Percentiles rank a stretch among this genome's conserved stretches.
phyloP scores from a whole-genome alignment of 2,329 filamentous ascomycete genomes.

The Colletotrichum camelliae region DNA sequence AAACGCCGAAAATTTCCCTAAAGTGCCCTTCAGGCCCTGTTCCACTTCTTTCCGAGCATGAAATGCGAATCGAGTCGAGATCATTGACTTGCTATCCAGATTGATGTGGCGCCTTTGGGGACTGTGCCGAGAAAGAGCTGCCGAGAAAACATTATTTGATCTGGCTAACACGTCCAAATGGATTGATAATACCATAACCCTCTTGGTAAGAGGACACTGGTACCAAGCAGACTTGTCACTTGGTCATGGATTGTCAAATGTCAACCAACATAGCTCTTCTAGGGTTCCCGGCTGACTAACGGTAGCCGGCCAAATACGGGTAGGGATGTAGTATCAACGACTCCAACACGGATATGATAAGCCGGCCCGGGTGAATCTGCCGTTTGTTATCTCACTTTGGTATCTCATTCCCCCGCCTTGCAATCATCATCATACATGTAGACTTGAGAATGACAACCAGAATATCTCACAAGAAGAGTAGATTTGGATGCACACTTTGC shows the following conservation, averaged over 20 bases:
- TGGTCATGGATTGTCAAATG: neutral
- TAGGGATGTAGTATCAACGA: neutral
- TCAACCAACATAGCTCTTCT: too few species aligned
- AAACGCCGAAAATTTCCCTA: too few species aligned
- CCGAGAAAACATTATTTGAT: too few species aligned
- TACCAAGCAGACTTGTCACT: neutral
- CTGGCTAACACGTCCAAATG: neutral
- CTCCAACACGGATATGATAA: neutral
- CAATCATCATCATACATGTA: neutral
- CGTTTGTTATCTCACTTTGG: neutral
- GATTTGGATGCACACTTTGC: neutral
- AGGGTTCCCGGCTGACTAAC: neutral
- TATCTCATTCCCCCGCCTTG: neutral
- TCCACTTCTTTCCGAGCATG: neutral
- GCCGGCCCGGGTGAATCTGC: neutral
- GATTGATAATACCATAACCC: too few species aligned
- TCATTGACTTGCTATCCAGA: neutral
- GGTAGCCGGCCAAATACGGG: neutral
- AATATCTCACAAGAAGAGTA: neutral
- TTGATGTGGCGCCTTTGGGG: rapidly evolving
- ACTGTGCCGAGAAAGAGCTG: neutral
- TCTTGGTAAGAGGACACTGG: neutral
- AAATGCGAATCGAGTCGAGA: neutral
- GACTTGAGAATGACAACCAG: neutral
- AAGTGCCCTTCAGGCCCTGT: too few species aligned